Conservation (phyloP, 2,329 filamentous ascomycete species). For the Herpotrichia juniperi region DNA sequence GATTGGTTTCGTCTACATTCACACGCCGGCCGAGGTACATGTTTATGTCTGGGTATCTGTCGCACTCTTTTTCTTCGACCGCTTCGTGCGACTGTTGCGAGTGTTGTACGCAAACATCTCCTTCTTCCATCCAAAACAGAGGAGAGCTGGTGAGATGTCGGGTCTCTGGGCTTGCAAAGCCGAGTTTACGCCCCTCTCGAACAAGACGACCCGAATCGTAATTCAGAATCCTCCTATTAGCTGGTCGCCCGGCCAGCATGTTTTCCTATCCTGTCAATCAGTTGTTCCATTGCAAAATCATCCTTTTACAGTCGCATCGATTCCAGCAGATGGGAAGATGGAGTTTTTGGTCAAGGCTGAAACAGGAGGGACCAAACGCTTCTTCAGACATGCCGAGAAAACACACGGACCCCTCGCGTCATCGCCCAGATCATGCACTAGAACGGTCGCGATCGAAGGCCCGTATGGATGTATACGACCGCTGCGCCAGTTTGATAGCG, state of each 20-base stretch:
- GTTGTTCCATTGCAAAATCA: conserved; percentile 66
- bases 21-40: conserved; percentile 64
- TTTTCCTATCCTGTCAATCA: conserved; percentile 64
- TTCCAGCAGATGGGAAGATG: conserved; percentile 61
- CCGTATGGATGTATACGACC: conserved; percentile 60
- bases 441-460: conserved; percentile 58
- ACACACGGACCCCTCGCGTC: conserved; percentile 17
- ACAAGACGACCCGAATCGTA: conserved; percentile 62
- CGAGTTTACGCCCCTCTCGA: conserved; percentile 55
- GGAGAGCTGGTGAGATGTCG: conserved; percentile 28
- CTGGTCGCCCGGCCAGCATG: conserved; percentile 69
- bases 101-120: conserved; percentile 49
- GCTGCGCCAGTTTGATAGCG: conserved; percentile 65
- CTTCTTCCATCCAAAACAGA: conserved; percentile 46
- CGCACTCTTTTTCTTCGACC: conserved; percentile 67
- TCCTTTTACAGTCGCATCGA: conserved; percentile 67
- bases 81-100: conserved; percentile 55
- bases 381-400: conserved; percentile 59
- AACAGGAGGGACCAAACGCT: conserved; percentile 57
- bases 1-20: conserved; percentile 67
- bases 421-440: conserved; percentile 18
- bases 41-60: conserved; percentile 72
- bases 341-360: conserved; percentile 64
- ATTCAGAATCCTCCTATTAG: conserved; percentile 60
- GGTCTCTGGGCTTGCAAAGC: conserved; percentile 46